Evolutionary conservation across 495 filamentous ascomycete genomes (phyloP), one percentile per base, ranked within the genome.

Genomic region (Aspergillus hancockii): DNA sequence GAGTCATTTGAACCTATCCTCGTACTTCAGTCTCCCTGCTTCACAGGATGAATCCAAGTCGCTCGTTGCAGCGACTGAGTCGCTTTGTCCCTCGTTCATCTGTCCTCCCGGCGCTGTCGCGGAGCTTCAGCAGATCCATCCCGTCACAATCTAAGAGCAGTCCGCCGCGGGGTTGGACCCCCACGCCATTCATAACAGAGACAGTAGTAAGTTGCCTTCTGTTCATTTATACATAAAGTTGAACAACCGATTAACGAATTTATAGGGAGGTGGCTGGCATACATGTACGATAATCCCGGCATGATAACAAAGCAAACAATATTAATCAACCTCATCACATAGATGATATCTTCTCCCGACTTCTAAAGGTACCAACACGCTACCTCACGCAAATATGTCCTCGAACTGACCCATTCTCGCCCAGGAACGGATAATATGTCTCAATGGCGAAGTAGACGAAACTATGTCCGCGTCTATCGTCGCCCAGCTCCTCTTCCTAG

Each of bases 401-500:
- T 6, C 19, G 18, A 16, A 40, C 19, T 8, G 49, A 25, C 34
- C 47, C 21, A 31, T 23, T 9, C 13, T 31, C 10, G 25, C 52
- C 30, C 60, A 91, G 85, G 94, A 98, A 79, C 92, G 94, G 58
- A 97, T 98, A 70, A 82, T 98, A 68, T 97, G 90, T 67, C 86
- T 98, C 31, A 97, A 96, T 68, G 94, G 94, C 63, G 78, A 87
- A 64, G 93, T 98, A 58, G 88, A 97, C 78, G 91, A 96, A 64
- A 85, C 81, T 19, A 82, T 92, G 51, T 96, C 92, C 41, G 92
- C 95, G 31, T 89, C 90, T 51, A 90, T 97, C 63, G 93, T 97
- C 22, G 91, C 94, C 2, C 94, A 98, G 70, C 86, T 98, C 59
- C 89, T 98, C 61, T 98, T 92, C 83, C 92, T 98, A 69, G 94